These are phyloP conservation scores for Macrolepiota albuminosa DNA, from an alignment of 768 basidiomycete species.

Conservation along the genomic window DNA sequence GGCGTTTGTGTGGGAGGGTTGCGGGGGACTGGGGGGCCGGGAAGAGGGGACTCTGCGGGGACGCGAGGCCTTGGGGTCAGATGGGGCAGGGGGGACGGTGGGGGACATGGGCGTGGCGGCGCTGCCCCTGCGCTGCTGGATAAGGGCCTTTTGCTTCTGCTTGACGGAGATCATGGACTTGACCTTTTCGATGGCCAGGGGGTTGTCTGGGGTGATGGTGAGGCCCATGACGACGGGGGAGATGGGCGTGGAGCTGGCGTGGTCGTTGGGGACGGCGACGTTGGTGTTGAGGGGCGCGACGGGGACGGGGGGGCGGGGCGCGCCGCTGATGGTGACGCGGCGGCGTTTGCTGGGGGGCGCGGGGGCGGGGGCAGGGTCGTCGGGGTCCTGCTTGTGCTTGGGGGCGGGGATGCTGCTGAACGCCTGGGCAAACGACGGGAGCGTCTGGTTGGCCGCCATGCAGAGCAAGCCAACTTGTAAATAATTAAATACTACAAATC, in stretches of 20 bases:
- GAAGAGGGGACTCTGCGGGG: constrained; percentile 28
- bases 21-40: constrained; percentile 22
- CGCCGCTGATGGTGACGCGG: constrained; percentile 65
- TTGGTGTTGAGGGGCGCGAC: constrained; percentile 33
- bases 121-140: constrained; percentile 67
- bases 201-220: constrained; percentile 54
- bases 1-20: constrained; percentile 29
- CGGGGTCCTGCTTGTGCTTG: not conserved
- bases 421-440: constrained; percentile 77
- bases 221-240: constrained; percentile 66
- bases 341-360: constrained; percentile 54
- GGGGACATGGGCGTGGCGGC: constrained; percentile 37
- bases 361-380: constrained; percentile 29
- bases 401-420: constrained; percentile 40
- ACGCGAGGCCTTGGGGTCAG: constrained; percentile 23
- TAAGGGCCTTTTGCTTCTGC: constrained; percentile 67
- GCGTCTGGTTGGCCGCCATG: constrained; percentile 43
- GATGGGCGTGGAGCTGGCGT: constrained; percentile 49
- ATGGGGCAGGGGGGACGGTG: constrained; percentile 17
- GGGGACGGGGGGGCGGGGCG: constrained; percentile 30
- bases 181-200: constrained; percentile 53
- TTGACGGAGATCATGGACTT: constrained; percentile 60
- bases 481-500: not conserved
- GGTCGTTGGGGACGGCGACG: constrained; percentile 40
- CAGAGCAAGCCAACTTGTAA: not conserved